Evolutionary conservation across 2,329 filamentous ascomycete genomes (phyloP).

Genomic region (Chaetomium globosum): DNA sequence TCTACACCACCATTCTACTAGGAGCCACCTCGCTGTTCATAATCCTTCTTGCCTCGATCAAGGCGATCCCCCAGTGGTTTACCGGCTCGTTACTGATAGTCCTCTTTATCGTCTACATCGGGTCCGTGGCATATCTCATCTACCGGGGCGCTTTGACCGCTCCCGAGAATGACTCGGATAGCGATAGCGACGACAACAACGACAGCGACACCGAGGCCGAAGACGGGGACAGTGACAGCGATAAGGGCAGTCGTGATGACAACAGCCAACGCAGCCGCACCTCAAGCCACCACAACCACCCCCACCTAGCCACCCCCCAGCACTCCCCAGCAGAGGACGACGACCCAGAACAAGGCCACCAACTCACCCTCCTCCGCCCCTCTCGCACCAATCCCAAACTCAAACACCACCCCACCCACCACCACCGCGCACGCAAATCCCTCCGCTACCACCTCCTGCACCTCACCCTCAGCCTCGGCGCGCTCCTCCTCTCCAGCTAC

Average conservation of each 20-base stretch:
- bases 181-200: slow-evolving; percentile 26
- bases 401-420: neutral
- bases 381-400: neutral
- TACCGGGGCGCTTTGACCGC: slow-evolving; percentile 47
- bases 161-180: slow-evolving; percentile 49
- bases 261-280: neutral
- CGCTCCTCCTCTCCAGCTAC: slow-evolving; percentile 52
- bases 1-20: slow-evolving; percentile 50
- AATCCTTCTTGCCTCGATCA: slow-evolving; percentile 41
- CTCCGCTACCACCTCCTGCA: slow-evolving; percentile 37
- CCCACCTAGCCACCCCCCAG: neutral
- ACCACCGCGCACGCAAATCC: slow-evolving; percentile 20
- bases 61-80: slow-evolving; percentile 40
- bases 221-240: neutral
- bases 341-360: neutral
- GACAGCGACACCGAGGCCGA: neutral
- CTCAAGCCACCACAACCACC: neutral
- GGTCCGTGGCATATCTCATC: slow-evolving; percentile 50
- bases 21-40: slow-evolving; percentile 47
- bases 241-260: neutral
- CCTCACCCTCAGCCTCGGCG: slow-evolving; percentile 48
- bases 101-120: slow-evolving; percentile 49
- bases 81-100: slow-evolving; percentile 47
- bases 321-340: neutral
- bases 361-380: neutral